Evolutionary conservation across 2,329 filamentous ascomycete species (phyloP), one percentile per base, ranked within the genome.

Genomic region (Alternaria hordeiaustralica): DNA sequence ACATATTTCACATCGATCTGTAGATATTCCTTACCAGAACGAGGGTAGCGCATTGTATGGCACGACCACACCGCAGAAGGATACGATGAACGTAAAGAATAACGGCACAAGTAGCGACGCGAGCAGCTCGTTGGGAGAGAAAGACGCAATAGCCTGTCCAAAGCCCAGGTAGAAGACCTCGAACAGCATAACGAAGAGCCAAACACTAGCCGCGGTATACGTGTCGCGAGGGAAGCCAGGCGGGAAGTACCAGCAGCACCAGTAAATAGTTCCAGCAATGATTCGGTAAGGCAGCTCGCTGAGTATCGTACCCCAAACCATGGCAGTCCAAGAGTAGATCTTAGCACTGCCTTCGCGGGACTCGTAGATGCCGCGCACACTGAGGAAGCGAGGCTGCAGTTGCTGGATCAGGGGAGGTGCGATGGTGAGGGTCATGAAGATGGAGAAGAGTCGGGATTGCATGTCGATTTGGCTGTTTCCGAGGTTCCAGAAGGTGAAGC

Each of bases 361-460:
- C 75, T 90, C 82, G 80, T 92, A 96, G 25, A 95, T 84, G 30
- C 87, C 84, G 5, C 91, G 85, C 47, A 88, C 87, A 62, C 87
- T 82, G 55, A 93, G 81, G 75, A 91, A 94, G 6, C 87, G 87
- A 0, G 92, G 92, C 72, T 94, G 90, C 0, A 94, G 83, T 70
- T 94, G 91, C 71, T 94, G 90, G 61, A 94, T 92, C 1, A 94
- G 82, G 0, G 90, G 90, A 1, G 91, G 91, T 1, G 87, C 86
- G 67, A 96, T 92, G 7, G 89, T 92, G 5, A 94, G 83, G 0
- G 90, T 91, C 85, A 93, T 89, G 79, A 95, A 95, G 59, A 91
- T 84, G 9, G 90, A 89, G 80, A 95, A 94, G 9, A 94, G 84
- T 8, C 90, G 85, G 50, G 88, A 90, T 76, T 82, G 79, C 66